These are phyloP conservation scores for Suhomyces ambrosiae DNA, from an alignment of 1,139 yeast genomes.

Conservation along the genomic window DNA sequence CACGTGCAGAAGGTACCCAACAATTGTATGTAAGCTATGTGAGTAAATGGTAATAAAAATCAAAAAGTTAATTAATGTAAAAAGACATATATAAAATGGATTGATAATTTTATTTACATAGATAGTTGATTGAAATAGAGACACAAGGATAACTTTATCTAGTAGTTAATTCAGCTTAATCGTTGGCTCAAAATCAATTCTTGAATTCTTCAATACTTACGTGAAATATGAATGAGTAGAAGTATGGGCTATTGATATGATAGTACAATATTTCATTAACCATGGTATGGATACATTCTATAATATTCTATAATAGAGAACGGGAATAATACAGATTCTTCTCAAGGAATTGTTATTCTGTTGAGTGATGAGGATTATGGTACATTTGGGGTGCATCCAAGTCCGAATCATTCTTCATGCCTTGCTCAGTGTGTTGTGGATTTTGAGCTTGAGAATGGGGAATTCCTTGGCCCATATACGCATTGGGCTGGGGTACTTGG, in stretches of 20 bases:
- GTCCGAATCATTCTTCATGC: not conserved
- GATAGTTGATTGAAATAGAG: too few species aligned
- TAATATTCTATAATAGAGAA: not conserved
- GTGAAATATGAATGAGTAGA: too few species aligned
- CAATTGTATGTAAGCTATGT: slow-evolving; percentile 7
- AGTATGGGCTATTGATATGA: too few species aligned
- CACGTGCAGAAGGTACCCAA: slow-evolving; percentile 1
- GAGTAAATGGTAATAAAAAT: too few species aligned
- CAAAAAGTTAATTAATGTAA: too few species aligned
- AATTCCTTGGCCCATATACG: not conserved
- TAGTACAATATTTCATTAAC: not conserved
- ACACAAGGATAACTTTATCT: too few species aligned
- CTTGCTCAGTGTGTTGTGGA: not conserved
- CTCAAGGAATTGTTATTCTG: not conserved
- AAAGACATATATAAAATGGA: too few species aligned
- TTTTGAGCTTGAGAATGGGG: not conserved
- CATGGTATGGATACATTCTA: not conserved
- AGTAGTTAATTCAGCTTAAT: too few species aligned
- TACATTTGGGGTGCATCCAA: not conserved
- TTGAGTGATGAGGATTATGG: not conserved
- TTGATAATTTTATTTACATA: too few species aligned
- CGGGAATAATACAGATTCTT: not conserved
- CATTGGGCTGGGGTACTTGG: not conserved
- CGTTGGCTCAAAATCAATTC: too few species aligned
- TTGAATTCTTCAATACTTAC: too few species aligned